Base-by-base conservation (phyloP, 306 rosid species). In the Sphenostylis stenocarpa region DNA sequence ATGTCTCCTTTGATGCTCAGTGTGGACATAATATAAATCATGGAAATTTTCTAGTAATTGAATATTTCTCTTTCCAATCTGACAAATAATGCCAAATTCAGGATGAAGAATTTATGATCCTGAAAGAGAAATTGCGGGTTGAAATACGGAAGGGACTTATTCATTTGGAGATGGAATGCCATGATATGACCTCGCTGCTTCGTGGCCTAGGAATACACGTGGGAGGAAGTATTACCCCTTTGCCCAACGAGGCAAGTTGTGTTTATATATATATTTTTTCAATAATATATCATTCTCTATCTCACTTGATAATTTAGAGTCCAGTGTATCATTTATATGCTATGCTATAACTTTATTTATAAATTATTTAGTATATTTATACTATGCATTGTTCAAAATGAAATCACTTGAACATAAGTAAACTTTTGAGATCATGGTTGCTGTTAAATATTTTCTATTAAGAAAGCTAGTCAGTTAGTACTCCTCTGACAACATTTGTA, bases 181-280 rank as follows among this genome's bases (percentile, higher is more conserved):
- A 44, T 0, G 88, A 89, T 76, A 89, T 95, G 97, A 83, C 95
- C 24, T 89, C 97, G 38, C 60, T 95, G 89, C 97, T 95, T 63
- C 90, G 88, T 28, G 85, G 97, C 78, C 78, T 95, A 76, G 99
- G 99, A 81, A 86, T 95, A 73, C 84, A 76, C 60, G 94, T 92
- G 43, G 93, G 94, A 26, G 83, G 80, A 66, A 83, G 86, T 73
- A 52, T 26, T 45, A 52, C 1, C 26, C 95, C 97, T 53, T 74
- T 10, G 52, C 78, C 89, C 48, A 67, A 79, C 0, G 97, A 95
- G 96, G 99, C 72, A 90, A 81, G 84, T 82, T 52, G 29, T 65
- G 74, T 57, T 68, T 51, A 23, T 53, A 34, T 60, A 5, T 76
- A n/a, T 49, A 51, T 73, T 81, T 31, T 76, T 70, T 60, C 24